A percentile compares a stretch with the other conserved stretches of the same genome.
phyloP scores from a whole-genome alignment of 768 basidiomycete genomes.

The Tricholoma furcatifolium region DNA sequence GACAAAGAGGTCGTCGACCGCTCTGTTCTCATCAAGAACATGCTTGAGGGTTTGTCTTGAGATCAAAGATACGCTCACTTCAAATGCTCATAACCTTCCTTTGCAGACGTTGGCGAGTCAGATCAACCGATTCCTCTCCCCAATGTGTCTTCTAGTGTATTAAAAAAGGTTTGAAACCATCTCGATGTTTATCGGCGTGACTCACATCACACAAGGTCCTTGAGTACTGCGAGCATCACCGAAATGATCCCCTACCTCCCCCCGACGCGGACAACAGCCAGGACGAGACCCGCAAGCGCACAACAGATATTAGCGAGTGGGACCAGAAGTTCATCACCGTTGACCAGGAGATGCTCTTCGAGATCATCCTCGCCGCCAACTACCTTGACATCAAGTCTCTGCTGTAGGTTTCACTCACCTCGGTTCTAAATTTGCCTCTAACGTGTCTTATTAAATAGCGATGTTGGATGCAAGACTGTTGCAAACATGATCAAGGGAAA shows the following conservation, averaged over 20 bases:
- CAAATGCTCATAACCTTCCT: conserved; percentile 11
- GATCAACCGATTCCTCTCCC: conserved; percentile 94
- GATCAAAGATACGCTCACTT: conserved; percentile 2
- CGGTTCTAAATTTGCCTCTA: background rate
- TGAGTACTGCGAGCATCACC: conserved; percentile 99
- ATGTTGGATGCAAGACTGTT: conserved; percentile 97
- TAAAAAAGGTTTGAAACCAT: conserved; percentile 72
- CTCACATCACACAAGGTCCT: conserved; percentile 61
- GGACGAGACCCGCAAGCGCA: conserved; percentile 95
- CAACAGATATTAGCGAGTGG: conserved; percentile 99
- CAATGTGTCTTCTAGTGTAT: conserved; percentile 88
- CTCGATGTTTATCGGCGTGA: background rate
- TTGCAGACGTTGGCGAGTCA: conserved; percentile 86
- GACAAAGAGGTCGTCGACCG: conserved; percentile 96
- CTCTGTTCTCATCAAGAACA: conserved; percentile 96
- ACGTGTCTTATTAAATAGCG: conserved; percentile 44
- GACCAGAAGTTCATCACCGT: conserved; percentile 98
- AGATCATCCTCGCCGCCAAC: conserved; percentile 99
- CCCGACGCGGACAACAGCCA: conserved; percentile 77
- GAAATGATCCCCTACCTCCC: conserved; percentile 91
- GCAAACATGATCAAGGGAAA: conserved; percentile 99
- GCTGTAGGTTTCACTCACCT: conserved; percentile 58
- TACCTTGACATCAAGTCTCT: conserved; percentile 99
- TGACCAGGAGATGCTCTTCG: conserved; percentile 99
- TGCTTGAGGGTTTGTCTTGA: conserved; percentile 83